A percentile compares a stretch with the other conserved stretches of the same genome.
phyloP scores from a whole-genome alignment of 257 asterid genomes.

The Apocynum venetum region DNA sequence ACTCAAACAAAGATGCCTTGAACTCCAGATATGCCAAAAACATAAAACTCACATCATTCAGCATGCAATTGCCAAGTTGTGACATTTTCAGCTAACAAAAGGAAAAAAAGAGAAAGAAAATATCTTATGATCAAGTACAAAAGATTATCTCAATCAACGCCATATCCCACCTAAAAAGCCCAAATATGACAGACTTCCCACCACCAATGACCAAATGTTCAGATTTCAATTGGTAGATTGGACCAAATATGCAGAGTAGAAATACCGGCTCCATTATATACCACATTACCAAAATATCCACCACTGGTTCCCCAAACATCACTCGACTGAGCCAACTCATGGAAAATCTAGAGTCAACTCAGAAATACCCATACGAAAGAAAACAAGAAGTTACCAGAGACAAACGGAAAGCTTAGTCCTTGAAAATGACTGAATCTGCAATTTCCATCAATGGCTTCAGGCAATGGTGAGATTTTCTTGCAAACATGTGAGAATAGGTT shows the following conservation, averaged over 20 bases:
- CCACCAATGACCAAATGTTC: constrained; percentile 16
- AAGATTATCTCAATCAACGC: constrained; percentile 3
- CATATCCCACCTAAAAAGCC: constrained; percentile 16
- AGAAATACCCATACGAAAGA: constrained; percentile 8
- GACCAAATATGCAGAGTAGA: constrained; percentile 5
- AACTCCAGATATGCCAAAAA: neutral
- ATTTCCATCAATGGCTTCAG: constrained; percentile 66
- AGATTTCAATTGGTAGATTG: constrained; percentile 1
- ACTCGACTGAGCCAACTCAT: constrained; percentile 4
- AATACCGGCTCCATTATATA: constrained; percentile 13
- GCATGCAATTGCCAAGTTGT: neutral
- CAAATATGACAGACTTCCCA: constrained; percentile 22
- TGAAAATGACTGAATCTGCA: constrained; percentile 69
- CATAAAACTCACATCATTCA: neutral
- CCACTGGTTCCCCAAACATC: constrained; percentile 2
- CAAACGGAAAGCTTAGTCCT: constrained; percentile 48
- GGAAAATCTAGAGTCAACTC: constrained; percentile 17
- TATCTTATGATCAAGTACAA: constrained; percentile 16
- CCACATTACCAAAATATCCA: constrained; percentile 20
- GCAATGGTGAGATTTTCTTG: constrained; percentile 74
- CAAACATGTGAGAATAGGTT: constrained; percentile 57
- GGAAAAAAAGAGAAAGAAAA: neutral
- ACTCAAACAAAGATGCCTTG: neutral
- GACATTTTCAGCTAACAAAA: constrained; percentile 5
- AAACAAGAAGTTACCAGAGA: constrained; percentile 40